Conservation (phyloP, 768 basidiomycete genomes). For the Russula griseocarnosa region DNA sequence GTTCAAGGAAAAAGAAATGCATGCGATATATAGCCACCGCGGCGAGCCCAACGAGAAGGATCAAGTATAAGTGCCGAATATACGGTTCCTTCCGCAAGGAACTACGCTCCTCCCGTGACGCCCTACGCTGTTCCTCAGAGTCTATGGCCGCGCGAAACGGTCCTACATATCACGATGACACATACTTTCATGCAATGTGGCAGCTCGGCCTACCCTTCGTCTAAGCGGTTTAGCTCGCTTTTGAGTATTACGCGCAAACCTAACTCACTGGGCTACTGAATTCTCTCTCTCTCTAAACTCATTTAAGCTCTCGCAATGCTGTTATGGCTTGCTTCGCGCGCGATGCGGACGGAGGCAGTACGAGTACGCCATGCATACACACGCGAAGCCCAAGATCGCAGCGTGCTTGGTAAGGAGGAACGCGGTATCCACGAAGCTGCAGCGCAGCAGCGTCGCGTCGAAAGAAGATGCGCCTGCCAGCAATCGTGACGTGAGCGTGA, state of each 20-base stretch:
- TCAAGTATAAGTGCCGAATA: slow-evolving; percentile 55
- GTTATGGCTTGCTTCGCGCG: slow-evolving; percentile 46
- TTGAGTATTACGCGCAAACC: too few relatives aligned
- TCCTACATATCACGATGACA: slow-evolving; percentile 55
- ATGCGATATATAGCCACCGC: too few relatives aligned
- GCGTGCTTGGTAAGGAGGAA: slow-evolving; percentile 42
- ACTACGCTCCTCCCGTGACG: slow-evolving; percentile 67
- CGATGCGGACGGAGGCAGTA: slow-evolving; percentile 47
- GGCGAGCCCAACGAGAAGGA: slow-evolving; percentile 56
- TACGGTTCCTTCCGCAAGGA: slow-evolving; percentile 53
- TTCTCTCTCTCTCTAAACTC: slow-evolving; percentile 53
- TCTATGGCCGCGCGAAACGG: background rate
- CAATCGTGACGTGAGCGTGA: too few relatives aligned
- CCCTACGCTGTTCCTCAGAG: slow-evolving; percentile 36
- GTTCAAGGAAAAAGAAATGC: slow-evolving; percentile 30
- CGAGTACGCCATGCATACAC: slow-evolving; percentile 49
- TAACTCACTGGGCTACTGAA: slow-evolving; percentile 60
- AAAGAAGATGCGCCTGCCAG: too few relatives aligned
- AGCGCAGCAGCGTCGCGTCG: too few relatives aligned
- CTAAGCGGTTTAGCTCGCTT: slow-evolving; percentile 46
- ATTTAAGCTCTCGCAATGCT: slow-evolving; percentile 54
- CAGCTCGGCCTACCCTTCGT: slow-evolving; percentile 39
- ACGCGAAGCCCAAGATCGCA: slow-evolving; percentile 28
- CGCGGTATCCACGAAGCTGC: slow-evolving; percentile 37
- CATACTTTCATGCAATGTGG: slow-evolving; percentile 57